These are phyloP conservation scores for Colletotrichum sp. DNA, from an alignment of 2,329 filamentous ascomycete species.

Conservation along the genomic window DNA sequence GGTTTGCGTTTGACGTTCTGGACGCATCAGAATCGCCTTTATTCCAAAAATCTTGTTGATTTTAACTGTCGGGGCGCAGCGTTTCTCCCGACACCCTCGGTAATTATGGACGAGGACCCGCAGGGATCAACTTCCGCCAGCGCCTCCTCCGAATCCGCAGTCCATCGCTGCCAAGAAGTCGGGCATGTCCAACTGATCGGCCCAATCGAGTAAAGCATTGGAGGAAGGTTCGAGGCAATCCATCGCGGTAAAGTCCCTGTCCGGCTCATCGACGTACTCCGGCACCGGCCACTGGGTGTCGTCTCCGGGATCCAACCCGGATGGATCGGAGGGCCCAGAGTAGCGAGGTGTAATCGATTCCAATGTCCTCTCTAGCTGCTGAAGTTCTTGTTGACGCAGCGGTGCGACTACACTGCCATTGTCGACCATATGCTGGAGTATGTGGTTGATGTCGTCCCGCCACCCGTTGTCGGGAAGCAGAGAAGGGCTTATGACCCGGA, in stretches of 20 bases:
- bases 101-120: not conserved
- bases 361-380: not conserved
- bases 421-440: not conserved
- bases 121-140: not conserved
- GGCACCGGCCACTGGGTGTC: not conserved
- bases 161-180: not conserved
- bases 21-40: not conserved
- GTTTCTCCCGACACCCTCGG: not conserved
- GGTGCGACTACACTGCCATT: not conserved
- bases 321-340: not conserved
- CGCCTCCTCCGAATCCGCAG: not conserved
- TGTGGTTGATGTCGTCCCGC: not conserved
- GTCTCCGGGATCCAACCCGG: not conserved
- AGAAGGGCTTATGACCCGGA: not conserved
- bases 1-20: not conserved
- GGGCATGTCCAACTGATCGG: not conserved
- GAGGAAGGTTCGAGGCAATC: not conserved
- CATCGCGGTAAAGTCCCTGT: not conserved
- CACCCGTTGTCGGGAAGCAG: not conserved
- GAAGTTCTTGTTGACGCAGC: not conserved
- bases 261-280: not conserved
- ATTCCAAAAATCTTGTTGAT: not conserved
- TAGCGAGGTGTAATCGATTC: not conserved
- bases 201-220: not conserved
- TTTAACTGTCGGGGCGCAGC: not conserved